Conservation (phyloP, 2,329 filamentous ascomycete genomes). For the Ophiosphaerella narmari region DNA sequence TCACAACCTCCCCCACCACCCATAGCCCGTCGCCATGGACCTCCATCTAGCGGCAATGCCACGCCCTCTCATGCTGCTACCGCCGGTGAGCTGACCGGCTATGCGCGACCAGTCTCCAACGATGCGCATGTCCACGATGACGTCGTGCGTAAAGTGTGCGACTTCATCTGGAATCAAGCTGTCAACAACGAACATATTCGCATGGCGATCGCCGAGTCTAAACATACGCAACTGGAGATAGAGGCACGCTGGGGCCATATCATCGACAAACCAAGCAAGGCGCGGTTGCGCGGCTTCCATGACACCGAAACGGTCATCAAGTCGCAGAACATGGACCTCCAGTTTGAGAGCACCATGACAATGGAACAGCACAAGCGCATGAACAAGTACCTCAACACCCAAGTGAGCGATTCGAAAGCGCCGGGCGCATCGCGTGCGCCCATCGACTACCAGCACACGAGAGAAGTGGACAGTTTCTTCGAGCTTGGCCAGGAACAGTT, state of each 20-base stretch:
- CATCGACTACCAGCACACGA: constrained; percentile 80
- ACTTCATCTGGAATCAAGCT: constrained; percentile 77
- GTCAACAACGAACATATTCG: constrained; percentile 66
- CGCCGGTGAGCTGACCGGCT: constrained; percentile 34
- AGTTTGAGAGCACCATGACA: constrained; percentile 88
- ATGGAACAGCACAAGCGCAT: constrained; percentile 85
- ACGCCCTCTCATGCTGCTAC: constrained; percentile 10
- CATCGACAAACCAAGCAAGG: constrained; percentile 70
- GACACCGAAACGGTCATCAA: constrained; percentile 59
- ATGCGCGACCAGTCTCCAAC: constrained; percentile 68
- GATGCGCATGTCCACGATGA: constrained; percentile 71
- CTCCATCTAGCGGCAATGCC: constrained; percentile 12
- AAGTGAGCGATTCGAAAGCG: constrained; percentile 61
- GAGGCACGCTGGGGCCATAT: constrained; percentile 91
- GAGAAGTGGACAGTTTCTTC: constrained; percentile 81
- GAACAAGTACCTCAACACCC: constrained; percentile 82
- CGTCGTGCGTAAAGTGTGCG: constrained; percentile 74
- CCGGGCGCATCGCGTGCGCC: constrained; percentile 56
- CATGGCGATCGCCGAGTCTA: constrained; percentile 56
- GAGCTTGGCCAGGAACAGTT: constrained; percentile 58
- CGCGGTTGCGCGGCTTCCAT: constrained; percentile 68
- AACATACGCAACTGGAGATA: constrained; percentile 81
- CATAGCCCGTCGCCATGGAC: constrained; percentile 24
- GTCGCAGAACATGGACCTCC: constrained; percentile 26
- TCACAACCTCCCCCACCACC: constrained; percentile 20